These are phyloP conservation scores for Leishmania tarentolae DNA, from an alignment of 208 protist species.

Conservation along the genomic window DNA sequence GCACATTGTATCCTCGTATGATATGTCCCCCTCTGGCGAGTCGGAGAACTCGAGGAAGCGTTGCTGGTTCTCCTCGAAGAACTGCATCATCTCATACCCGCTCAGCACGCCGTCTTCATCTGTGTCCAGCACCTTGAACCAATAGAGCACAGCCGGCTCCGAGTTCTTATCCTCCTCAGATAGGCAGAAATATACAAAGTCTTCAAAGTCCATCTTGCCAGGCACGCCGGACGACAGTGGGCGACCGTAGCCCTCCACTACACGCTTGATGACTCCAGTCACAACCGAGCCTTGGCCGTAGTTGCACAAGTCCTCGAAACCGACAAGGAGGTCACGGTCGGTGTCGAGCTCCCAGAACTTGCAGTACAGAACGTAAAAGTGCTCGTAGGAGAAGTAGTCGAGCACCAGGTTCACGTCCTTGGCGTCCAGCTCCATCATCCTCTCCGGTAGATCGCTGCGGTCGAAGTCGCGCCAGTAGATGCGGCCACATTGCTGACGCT, in stretches of 20 bases:
- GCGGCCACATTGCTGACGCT: conserved; percentile 72
- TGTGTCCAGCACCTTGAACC: conserved; percentile 93
- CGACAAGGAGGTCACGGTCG: conserved; percentile 93
- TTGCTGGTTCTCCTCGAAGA: conserved; percentile 93
- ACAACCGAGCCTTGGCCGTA: conserved; percentile 85
- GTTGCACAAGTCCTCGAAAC: conserved; percentile 84
- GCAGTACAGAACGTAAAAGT: conserved; percentile 99
- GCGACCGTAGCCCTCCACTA: conserved; percentile 75
- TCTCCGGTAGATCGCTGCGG: conserved; percentile 82
- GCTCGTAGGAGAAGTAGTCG: conserved; percentile 98
- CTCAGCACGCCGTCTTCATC: conserved; percentile 95
- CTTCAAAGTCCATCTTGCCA: conserved; percentile 90
- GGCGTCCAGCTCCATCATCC: conserved; percentile 77
- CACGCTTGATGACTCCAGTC: conserved; percentile 71
- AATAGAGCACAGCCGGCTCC: conserved; percentile 92
- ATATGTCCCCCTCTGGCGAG: conserved; percentile 53
- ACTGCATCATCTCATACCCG: conserved; percentile 93
- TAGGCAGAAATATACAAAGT: conserved; percentile 97
- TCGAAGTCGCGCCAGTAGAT: conserved; percentile 90
- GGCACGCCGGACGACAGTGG: conserved; percentile 52
- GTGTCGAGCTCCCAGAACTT: conserved; percentile 99
- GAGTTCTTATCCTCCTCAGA: conserved; percentile 97
- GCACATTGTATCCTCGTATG: conserved; percentile 92
- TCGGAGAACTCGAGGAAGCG: conserved; percentile 82
- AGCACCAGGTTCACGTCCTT: conserved; percentile 90